Evolutionary conservation across 2,329 filamentous ascomycete genomes (phyloP).

Genomic region (Penicillium occitanis): DNA sequence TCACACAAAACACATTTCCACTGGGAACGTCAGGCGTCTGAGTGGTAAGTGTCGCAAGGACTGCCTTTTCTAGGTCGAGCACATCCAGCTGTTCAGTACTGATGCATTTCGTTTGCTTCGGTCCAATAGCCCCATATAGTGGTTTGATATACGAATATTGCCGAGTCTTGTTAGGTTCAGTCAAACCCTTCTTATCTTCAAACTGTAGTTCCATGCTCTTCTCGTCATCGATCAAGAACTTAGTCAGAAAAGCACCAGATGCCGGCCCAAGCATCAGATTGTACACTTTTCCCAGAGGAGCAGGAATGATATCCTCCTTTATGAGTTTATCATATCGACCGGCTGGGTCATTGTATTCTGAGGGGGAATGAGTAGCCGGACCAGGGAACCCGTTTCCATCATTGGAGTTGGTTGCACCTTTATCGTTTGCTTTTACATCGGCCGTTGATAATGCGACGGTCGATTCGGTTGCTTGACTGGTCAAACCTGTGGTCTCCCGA

Average conservation of each 20-base stretch:
- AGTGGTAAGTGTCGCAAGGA: constrained; percentile 78
- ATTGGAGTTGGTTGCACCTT: constrained; percentile 37
- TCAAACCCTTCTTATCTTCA: constrained; percentile 73
- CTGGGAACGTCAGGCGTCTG: constrained; percentile 94
- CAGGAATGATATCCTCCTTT: constrained; percentile 81
- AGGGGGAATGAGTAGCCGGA: constrained; percentile 75
- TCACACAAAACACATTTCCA: constrained; percentile 85
- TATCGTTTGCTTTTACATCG: constrained; percentile 51
- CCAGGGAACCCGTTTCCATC: constrained; percentile 71
- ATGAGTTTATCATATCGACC: constrained; percentile 82
- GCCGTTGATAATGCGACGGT: constrained; percentile 36
- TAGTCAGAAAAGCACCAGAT: constrained; percentile 78
- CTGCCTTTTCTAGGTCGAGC: constrained; percentile 81
- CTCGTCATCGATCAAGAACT: constrained; percentile 81
- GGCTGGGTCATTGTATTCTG: constrained; percentile 76
- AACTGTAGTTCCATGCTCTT: constrained; percentile 86
- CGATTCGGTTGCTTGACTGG: constrained; percentile 38
- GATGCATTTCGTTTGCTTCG: constrained; percentile 91
- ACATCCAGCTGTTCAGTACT: constrained; percentile 81
- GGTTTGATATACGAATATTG: constrained; percentile 90
- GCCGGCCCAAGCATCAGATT: constrained; percentile 79
- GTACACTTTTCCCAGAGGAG: constrained; percentile 89
- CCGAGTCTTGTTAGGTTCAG: constrained; percentile 70
- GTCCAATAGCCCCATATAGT: constrained; percentile 77
- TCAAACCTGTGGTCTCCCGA: constrained; percentile 68